Conservation (phyloP, 495 filamentous ascomycete species). For the Margaritispora aquatica region DNA sequence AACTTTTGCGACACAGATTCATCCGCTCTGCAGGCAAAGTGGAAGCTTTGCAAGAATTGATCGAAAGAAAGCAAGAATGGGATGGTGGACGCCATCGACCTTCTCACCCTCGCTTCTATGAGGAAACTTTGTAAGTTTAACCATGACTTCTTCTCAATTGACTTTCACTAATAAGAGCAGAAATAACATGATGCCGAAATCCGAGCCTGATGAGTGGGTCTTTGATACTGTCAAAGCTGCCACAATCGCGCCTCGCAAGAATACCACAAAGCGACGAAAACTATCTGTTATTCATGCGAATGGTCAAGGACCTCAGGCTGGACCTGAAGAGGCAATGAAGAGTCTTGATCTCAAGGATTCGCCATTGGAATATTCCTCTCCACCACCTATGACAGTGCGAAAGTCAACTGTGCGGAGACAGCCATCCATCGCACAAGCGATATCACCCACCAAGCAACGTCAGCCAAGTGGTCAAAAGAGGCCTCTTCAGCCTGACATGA, state of each 20-base stretch:
- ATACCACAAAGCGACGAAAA: slow-evolving; percentile 24
- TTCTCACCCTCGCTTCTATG: slow-evolving; percentile 71
- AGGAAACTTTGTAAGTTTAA: slow-evolving; percentile 66
- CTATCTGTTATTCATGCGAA: slow-evolving; percentile 41
- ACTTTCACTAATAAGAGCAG: slow-evolving; percentile 13
- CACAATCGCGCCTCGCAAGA: slow-evolving; percentile 28
- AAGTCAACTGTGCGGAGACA: slow-evolving; percentile 45
- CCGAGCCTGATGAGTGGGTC: slow-evolving; percentile 87
- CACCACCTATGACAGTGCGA: slow-evolving; percentile 40
- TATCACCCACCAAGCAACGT: slow-evolving; percentile 29
- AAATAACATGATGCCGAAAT: slow-evolving; percentile 59
- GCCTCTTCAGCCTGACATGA: slow-evolving; percentile 76
- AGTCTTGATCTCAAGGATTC: slow-evolving; percentile 54
- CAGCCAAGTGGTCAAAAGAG: slow-evolving; percentile 52
- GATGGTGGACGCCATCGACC: slow-evolving; percentile 57
- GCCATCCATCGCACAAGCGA: slow-evolving; percentile 42
- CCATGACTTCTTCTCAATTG: too few relatives aligned
- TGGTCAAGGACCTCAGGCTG: slow-evolving; percentile 20
- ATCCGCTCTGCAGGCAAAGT: slow-evolving; percentile 79
- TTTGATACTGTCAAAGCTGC: slow-evolving; percentile 88
- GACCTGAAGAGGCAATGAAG: slow-evolving; percentile 48
- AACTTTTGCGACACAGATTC: slow-evolving; percentile 86
- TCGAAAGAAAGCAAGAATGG: slow-evolving; percentile 75
- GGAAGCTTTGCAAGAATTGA: slow-evolving; percentile 78
- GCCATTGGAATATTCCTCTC: slow-evolving; percentile 44